Evolutionary conservation across 805 yeast species (phyloP).

Genomic region (Ogataea dorogensis): DNA sequence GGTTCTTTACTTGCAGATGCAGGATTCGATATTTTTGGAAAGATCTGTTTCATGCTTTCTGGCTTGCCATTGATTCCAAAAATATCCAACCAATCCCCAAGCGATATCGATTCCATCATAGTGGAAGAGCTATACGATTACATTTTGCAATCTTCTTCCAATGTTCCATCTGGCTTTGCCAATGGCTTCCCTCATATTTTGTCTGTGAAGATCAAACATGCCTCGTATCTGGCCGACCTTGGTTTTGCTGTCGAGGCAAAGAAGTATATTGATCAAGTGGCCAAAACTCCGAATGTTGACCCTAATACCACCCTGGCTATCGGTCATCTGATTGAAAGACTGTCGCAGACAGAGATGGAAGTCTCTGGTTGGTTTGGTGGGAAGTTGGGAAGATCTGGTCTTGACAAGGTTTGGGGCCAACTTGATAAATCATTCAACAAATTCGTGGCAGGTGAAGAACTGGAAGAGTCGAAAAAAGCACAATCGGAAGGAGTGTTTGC

Average conservation of each 20-base stretch:
- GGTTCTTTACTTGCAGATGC: slow-evolving; percentile 36
- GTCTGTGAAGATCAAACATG: slow-evolving; percentile 63
- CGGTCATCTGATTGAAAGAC: slow-evolving; percentile 42
- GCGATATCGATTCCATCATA: slow-evolving; percentile 44
- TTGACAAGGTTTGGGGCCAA: slow-evolving; percentile 84
- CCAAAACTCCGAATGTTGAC: slow-evolving; percentile 35
- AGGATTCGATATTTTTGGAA: slow-evolving; percentile 41
- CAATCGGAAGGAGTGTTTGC: slow-evolving; percentile 61
- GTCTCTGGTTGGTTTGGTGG: slow-evolving; percentile 74
- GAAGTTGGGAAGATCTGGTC: slow-evolving; percentile 31
- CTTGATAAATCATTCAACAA: slow-evolving; percentile 75
- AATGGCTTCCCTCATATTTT: slow-evolving; percentile 49
- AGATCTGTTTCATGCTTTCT: slow-evolving; percentile 35
- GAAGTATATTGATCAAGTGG: slow-evolving; percentile 55
- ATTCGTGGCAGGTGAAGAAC: slow-evolving; percentile 85
- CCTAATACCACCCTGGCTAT: slow-evolving; percentile 35
- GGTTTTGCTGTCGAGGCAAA: slow-evolving; percentile 61
- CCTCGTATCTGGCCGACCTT: slow-evolving; percentile 64
- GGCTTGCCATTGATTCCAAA: slow-evolving; percentile 31
- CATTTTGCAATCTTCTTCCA: slow-evolving; percentile 35
- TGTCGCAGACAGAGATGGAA: slow-evolving; percentile 40
- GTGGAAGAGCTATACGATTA: slow-evolving; percentile 74
- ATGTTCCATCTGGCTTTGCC: slow-evolving; percentile 35
- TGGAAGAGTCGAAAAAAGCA: slow-evolving; percentile 31
- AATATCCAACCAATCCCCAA: slow-evolving; percentile 17